Base-by-base conservation (phyloP, 169 alveolate genomes). In the Plasmodium fragile region DNA sequence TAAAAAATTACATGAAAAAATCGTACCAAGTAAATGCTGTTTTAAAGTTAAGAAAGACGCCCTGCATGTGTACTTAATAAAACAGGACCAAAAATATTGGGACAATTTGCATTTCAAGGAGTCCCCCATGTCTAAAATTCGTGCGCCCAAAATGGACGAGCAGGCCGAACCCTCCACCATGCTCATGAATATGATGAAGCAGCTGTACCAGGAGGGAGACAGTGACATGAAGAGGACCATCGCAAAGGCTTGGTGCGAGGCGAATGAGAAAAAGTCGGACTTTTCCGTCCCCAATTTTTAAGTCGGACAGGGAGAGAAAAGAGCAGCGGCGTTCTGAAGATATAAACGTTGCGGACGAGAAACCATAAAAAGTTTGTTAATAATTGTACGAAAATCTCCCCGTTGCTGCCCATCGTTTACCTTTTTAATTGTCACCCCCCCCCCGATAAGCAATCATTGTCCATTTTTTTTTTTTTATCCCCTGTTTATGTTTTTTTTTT, bases 191-290 rank as follows among this genome's bases (percentile, higher is more conserved):
- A 77, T 95, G 95, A 95, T 95, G 97, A 95, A 95, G 73, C 95
- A 95, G 43, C 80, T 95, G 49, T 95, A 95, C 83, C 92, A 95
- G 41, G 96, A 95, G 83, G 99, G 99, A 1, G 99, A 98, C 85
- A 99, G 98, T 72, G 98, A 98, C 36, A 98, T 98, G 99, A 98
- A 98, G 84, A 95, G 98, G 80, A 98, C 99, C 65, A 98, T 98
- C 52, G 99, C 99, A n/a, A 98, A 98, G 92, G 99, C 99, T 53
- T 98, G 99, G 99, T 94, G 97, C 7, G 97, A 96, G 79, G 97
- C 97, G 10, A 83, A 92, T 52, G 94, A 78, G 30, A 92, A 92
- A 36, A 90, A 90, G 69, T 22, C 73, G 1, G 92, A 78, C 34
- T 90, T 90, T 43, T 65, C 75, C 49, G 79, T 80, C 13, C 94